These are phyloP conservation scores for Penicillium expansum DNA, from an alignment of 2,329 filamentous ascomycete species.

Conservation along the genomic window DNA sequence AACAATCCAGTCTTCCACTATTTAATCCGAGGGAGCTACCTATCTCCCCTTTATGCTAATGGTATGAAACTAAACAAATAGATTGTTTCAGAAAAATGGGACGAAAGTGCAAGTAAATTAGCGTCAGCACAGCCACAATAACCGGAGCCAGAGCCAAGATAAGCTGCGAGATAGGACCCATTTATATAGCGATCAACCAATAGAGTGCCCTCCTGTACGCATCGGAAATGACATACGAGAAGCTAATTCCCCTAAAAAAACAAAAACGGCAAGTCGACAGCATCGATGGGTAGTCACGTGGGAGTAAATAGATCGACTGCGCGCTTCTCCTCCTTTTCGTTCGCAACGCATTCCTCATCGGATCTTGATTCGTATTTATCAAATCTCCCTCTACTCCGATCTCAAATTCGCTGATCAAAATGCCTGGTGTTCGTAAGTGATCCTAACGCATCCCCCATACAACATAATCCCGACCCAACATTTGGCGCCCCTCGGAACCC, in stretches of 20 bases:
- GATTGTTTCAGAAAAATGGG: not conserved
- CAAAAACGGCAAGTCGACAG: not conserved
- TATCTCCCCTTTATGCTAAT: not conserved
- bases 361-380: not conserved
- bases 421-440: conserved; percentile 13
- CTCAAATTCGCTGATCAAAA: not conserved
- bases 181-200: not conserved
- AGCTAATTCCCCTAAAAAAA: not conserved
- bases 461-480: not conserved
- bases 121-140: conserved; percentile 8
- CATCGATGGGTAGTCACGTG: not conserved
- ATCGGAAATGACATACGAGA: not conserved
- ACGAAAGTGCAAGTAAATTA: not conserved
- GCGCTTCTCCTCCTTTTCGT: conserved; percentile 5
- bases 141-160: conserved; percentile 4
- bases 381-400: not conserved
- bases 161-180: conserved; percentile 5
- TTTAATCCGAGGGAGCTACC: not conserved
- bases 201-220: not conserved
- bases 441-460: not conserved
- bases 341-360: not conserved
- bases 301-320: not conserved
- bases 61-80: not conserved
- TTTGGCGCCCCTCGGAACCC: not conserved
- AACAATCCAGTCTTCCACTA: not conserved